Evolutionary conservation across 2,329 filamentous ascomycete species (phyloP).

Genomic region (Sordariomycetes sp.): DNA sequence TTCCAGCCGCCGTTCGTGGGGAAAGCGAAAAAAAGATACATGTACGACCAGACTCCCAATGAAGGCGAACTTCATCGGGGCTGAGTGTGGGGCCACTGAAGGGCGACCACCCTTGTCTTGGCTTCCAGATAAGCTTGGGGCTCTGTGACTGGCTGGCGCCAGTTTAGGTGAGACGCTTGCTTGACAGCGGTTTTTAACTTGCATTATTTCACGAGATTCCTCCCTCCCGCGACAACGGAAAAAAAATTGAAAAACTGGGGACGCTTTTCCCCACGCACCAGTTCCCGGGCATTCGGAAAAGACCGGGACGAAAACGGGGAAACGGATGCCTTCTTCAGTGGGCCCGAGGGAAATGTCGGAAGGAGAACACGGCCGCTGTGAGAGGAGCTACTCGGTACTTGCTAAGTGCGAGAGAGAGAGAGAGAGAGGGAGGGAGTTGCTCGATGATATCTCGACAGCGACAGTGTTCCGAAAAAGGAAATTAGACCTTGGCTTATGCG

Average conservation of each 20-base stretch:
- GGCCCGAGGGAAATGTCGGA: neutral
- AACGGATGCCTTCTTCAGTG: neutral
- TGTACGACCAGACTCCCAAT: too few relatives aligned
- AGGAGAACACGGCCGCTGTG: neutral
- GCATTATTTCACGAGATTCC: neutral
- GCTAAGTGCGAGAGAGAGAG: too few relatives aligned
- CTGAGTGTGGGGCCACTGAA: neutral
- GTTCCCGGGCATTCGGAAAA: neutral
- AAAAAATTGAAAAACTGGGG: neutral
- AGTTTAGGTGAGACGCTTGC: neutral
- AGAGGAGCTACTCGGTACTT: too few relatives aligned
- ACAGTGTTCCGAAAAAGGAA: too few relatives aligned
- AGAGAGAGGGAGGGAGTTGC: too few relatives aligned
- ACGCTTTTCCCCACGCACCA: neutral
- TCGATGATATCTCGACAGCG: too few relatives aligned
- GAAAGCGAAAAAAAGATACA: too few relatives aligned
- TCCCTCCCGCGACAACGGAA: neutral
- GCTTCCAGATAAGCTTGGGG: neutral
- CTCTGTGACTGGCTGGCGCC: neutral
- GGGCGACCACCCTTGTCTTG: neutral
- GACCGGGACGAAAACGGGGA: neutral
- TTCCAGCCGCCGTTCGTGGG: too few relatives aligned
- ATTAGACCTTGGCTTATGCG: too few relatives aligned
- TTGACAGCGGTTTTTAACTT: constrained; percentile 1
- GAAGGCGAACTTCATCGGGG: too few relatives aligned